Percentiles rank a stretch among this genome's conserved stretches.
Evolutionary conservation across 75 land plant species (phyloP).

Genomic region (Cunninghamia lanceolata): DNA sequence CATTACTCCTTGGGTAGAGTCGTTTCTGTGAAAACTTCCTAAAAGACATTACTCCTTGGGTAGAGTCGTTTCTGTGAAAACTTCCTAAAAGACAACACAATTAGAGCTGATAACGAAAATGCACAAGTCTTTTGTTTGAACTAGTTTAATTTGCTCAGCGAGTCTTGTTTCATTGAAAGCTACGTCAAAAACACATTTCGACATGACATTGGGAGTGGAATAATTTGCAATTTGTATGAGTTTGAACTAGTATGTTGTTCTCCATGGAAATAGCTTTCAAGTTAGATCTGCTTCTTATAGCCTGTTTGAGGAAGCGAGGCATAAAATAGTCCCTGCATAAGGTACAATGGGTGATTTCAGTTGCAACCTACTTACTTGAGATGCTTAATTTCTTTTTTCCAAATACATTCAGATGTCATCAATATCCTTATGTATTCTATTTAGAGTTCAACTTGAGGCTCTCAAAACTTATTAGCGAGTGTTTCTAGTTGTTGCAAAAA

Average conservation of each 20-base stretch:
- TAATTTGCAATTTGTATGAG: neutral
- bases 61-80: too few relatives aligned
- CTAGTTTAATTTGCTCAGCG: neutral
- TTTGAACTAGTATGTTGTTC: neutral
- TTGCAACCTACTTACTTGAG: neutral
- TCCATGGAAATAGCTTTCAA: neutral
- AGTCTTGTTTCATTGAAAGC: neutral
- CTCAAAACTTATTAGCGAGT: neutral
- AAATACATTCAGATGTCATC: neutral
- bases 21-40: neutral
- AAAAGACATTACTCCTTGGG: neutral
- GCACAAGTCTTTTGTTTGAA: neutral
- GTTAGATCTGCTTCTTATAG: neutral
- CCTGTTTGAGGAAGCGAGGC: neutral
- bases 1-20: neutral
- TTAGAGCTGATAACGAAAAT: neutral
- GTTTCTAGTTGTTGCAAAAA: neutral
- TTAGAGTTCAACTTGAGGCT: neutral
- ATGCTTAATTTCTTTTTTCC: neutral
- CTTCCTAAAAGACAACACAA: neutral
- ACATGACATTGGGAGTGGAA: neutral
- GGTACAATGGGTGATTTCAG: neutral
- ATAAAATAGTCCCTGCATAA: neutral
- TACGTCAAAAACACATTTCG: neutral
- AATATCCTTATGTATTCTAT: neutral